These are phyloP conservation scores for Luffa acutangula DNA, from an alignment of 306 rosid species.

Conservation along the genomic window DNA sequence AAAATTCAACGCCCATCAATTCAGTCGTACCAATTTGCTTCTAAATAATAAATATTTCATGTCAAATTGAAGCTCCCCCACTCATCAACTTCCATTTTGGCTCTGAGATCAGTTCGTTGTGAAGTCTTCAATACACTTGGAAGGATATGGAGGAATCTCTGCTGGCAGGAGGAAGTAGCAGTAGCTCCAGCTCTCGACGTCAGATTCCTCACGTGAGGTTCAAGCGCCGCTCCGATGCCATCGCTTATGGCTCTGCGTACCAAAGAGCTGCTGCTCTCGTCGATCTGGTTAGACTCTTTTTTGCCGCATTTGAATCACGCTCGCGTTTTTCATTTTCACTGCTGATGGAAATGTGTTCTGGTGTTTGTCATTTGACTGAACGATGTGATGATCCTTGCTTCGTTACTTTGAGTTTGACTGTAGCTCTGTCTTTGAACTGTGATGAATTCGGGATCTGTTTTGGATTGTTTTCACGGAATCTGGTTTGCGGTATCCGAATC, in stretches of 20 bases:
- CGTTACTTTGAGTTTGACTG: background rate
- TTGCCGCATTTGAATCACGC: background rate
- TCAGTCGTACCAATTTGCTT: background rate
- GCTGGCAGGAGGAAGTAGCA: constrained; percentile 51
- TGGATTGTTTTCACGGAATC: background rate
- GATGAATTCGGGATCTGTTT: background rate
- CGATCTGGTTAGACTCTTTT: constrained; percentile 55
- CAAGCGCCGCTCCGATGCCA: constrained; percentile 51
- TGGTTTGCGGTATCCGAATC: background rate
- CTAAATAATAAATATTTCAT: background rate
- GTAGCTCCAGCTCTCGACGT: background rate
- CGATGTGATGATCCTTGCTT: background rate
- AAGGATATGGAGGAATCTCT: constrained; percentile 47
- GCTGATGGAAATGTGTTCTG: background rate
- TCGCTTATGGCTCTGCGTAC: constrained; percentile 52
- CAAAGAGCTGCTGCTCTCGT: constrained; percentile 84
- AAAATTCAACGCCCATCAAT: background rate
- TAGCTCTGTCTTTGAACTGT: background rate
- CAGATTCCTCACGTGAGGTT: background rate
- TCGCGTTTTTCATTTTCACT: background rate
- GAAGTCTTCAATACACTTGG: background rate
- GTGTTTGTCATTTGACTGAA: background rate
- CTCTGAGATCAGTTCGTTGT: background rate
- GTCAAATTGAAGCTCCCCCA: background rate
- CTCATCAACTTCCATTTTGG: background rate